These are phyloP conservation scores for Alternaria viburni DNA, from an alignment of 2,329 filamentous ascomycete species.

Conservation along the genomic window DNA sequence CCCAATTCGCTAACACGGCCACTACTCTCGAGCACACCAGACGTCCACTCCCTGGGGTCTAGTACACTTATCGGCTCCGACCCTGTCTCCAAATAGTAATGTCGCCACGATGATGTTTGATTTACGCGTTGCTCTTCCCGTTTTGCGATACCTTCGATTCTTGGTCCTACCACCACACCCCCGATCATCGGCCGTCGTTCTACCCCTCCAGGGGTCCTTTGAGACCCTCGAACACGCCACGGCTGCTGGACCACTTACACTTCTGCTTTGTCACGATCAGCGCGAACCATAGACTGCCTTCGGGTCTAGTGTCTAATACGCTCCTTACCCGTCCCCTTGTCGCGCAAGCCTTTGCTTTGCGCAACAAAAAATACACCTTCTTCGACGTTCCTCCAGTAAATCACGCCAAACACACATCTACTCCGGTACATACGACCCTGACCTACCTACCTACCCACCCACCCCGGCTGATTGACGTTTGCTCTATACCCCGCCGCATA, in stretches of 20 bases:
- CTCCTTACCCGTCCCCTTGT: slow-evolving; percentile 20
- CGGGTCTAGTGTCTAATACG: slow-evolving; percentile 35
- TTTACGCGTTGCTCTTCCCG: slow-evolving; percentile 27
- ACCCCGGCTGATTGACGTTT: slow-evolving; percentile 18
- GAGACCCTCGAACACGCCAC: not conserved
- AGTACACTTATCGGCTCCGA: slow-evolving; percentile 40
- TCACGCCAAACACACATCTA: not conserved
- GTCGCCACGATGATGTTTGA: slow-evolving; percentile 42
- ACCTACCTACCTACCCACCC: slow-evolving; percentile 3
- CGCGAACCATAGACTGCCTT: slow-evolving; percentile 17
- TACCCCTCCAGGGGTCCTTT: slow-evolving; percentile 1
- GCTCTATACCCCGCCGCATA: slow-evolving; percentile 35
- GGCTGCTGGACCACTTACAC: not conserved
- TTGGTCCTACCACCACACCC: slow-evolving; percentile 24
- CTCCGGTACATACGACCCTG: slow-evolving; percentile 8
- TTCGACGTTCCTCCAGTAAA: slow-evolving; percentile 14
- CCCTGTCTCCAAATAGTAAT: slow-evolving; percentile 34
- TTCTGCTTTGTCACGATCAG: slow-evolving; percentile 4
- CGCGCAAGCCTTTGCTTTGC: slow-evolving; percentile 6
- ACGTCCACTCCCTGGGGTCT: slow-evolving; percentile 33
- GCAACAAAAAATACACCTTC: slow-evolving; percentile 17
- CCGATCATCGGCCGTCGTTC: slow-evolving; percentile 17
- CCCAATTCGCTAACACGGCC: slow-evolving; percentile 21
- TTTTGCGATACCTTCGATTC: slow-evolving; percentile 26
- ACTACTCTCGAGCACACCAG: slow-evolving; percentile 21